A percentile compares a stretch with the other conserved stretches of the same genome.
Evolutionary conservation across 441 rosid genomes (phyloP).

Genomic region (Euphorbia schlechtendalii): DNA sequence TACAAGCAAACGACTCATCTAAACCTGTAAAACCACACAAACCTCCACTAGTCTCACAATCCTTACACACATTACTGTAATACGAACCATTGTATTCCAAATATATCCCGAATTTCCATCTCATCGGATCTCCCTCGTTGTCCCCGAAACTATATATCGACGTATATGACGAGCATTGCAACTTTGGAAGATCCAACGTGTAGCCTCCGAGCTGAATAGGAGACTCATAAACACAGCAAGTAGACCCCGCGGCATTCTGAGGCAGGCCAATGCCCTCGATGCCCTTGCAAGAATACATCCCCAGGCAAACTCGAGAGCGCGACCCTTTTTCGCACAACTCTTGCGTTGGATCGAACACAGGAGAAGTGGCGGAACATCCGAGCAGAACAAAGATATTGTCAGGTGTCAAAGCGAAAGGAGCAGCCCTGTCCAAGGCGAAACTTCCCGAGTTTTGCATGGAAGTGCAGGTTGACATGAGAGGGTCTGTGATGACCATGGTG

Average conservation of each 20-base stretch:
- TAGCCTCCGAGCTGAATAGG: conserved; percentile 44
- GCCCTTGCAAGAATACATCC: conserved; percentile 58
- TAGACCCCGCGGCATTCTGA: conserved; percentile 42
- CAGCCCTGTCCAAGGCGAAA: conserved; percentile 46
- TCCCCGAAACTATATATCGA: conserved; percentile 52
- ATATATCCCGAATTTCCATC: conserved; percentile 55
- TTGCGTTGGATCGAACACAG: conserved; percentile 47
- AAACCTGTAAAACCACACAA: conserved; percentile 55
- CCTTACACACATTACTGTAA: conserved; percentile 34
- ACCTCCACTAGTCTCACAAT: conserved; percentile 67
- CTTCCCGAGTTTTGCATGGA: conserved; percentile 66
- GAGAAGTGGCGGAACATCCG: conserved; percentile 61
- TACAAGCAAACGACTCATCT: conserved; percentile 60
- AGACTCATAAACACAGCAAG: conserved; percentile 58
- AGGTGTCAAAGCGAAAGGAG: conserved; percentile 44
- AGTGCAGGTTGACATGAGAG: conserved; percentile 60
- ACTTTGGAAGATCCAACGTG: conserved; percentile 54
- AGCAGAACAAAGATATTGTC: conserved; percentile 52
- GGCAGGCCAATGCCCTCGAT: conserved; percentile 49
- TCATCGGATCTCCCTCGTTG: conserved; percentile 50
- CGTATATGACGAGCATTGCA: conserved; percentile 57
- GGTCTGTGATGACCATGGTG: conserved; percentile 38
- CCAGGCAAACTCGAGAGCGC: conserved; percentile 52
- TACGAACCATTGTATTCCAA: conserved; percentile 45
- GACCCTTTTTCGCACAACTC: conserved; percentile 53